Conservation (phyloP, 257 asterid genomes). For the Coffea canephora region DNA sequence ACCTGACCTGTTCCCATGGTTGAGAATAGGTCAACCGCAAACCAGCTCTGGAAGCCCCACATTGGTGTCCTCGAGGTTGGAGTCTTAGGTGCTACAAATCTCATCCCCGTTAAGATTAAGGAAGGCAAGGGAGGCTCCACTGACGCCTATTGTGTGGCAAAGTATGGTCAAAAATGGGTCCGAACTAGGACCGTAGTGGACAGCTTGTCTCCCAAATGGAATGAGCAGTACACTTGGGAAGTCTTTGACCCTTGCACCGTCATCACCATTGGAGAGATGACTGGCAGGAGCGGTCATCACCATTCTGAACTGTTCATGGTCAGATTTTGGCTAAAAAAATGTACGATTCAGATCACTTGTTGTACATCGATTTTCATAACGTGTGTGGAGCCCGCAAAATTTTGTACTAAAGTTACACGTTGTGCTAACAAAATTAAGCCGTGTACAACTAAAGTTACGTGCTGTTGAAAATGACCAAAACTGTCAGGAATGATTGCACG, state of each 20-base stretch:
- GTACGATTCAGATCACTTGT: no score
- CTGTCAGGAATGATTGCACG: no score
- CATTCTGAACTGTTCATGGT: no score
- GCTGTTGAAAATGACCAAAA: no score
- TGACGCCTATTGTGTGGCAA: constrained; percentile 75
- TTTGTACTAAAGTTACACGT: no score
- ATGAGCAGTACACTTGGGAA: constrained; percentile 95
- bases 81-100: constrained; percentile 66
- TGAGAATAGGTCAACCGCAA: constrained; percentile 72
- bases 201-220: constrained; percentile 76
- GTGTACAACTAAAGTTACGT: no score
- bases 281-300: no score
- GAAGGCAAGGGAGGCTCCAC: constrained; percentile 80
- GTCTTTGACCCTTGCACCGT: constrained; percentile 91
- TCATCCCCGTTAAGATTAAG: constrained; percentile 72
- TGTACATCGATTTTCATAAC: no score
- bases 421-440: no score
- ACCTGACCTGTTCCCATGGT: constrained; percentile 79
- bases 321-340: no score
- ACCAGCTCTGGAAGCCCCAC: constrained; percentile 89
- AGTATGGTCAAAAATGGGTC: constrained; percentile 86
- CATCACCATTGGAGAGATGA: constrained; percentile 65
- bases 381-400: no score
- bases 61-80: constrained; percentile 90
- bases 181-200: constrained; percentile 80